These are phyloP conservation scores for Pythium monospermum DNA, from an alignment of 352 stramenopile species.

Conservation along the genomic window DNA sequence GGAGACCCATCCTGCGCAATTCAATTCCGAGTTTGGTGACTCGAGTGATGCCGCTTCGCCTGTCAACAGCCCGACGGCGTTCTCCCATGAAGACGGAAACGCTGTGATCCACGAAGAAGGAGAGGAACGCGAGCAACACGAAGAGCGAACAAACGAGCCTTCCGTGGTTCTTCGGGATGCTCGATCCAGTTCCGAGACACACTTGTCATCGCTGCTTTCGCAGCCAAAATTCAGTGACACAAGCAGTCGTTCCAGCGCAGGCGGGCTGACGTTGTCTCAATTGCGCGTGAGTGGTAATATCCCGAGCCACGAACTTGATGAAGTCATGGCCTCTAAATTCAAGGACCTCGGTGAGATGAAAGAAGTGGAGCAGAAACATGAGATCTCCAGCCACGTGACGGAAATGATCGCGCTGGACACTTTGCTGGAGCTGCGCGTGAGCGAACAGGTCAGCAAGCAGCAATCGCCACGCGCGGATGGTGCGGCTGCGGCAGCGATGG, in stretches of 20 bases:
- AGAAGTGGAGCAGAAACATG: not conserved
- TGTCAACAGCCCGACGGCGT: not conserved
- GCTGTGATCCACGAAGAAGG: too few relatives aligned
- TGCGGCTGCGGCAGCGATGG: not conserved
- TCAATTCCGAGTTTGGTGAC: not conserved
- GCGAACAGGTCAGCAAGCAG: slow-evolving; percentile 7
- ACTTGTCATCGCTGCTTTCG: not conserved
- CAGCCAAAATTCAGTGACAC: not conserved
- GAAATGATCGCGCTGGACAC: slow-evolving; percentile 23
- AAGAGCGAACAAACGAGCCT: not conserved
- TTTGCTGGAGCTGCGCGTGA: not conserved
- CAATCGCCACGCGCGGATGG: not conserved
- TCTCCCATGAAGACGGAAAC: not conserved
- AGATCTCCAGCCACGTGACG: slow-evolving; percentile 14
- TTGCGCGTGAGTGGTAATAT: slow-evolving; percentile 19
- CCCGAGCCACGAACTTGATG: slow-evolving; percentile 1
- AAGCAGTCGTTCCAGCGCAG: slow-evolving; percentile 4
- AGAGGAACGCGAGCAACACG: not conserved
- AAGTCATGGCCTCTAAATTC: slow-evolving; percentile 4
- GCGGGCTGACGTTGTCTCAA: slow-evolving; percentile 20
- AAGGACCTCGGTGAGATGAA: slow-evolving; percentile 15
- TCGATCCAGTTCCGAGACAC: not conserved
- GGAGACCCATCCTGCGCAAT: not conserved
- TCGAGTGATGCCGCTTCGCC: not conserved
- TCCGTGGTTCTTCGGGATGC: not conserved